These are phyloP conservation scores for Scheffersomyces segobiensis DNA, from an alignment of 1,139 yeast species.

Conservation along the genomic window DNA sequence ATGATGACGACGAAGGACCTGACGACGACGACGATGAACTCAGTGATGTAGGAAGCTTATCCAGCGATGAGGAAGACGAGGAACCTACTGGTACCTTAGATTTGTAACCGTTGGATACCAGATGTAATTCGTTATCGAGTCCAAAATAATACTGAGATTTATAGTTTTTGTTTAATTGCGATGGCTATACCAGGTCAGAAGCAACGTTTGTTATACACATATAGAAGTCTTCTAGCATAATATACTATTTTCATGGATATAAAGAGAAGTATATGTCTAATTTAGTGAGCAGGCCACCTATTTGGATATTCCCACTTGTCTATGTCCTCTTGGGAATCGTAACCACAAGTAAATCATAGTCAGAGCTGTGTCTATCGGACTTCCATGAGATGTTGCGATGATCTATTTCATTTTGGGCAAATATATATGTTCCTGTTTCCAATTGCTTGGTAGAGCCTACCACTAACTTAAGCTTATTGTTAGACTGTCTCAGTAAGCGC, in stretches of 20 bases:
- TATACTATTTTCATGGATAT: too few relatives aligned
- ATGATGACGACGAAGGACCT: conserved; percentile 34
- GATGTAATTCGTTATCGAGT: background rate
- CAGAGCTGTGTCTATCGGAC: background rate
- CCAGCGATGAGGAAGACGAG: conserved; percentile 48
- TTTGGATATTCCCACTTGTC: background rate
- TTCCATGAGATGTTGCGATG: background rate
- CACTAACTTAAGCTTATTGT: background rate
- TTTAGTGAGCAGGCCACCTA: background rate
- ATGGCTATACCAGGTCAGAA: background rate
- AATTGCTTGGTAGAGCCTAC: background rate
- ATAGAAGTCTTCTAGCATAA: background rate
- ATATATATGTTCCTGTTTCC: background rate
- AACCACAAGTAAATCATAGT: background rate
- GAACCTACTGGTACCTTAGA: conserved; percentile 10
- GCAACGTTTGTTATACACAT: background rate
- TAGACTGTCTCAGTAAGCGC: background rate
- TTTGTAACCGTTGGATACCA: conserved; percentile 2
- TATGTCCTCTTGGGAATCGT: background rate
- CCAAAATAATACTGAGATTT: background rate
- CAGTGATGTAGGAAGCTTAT: conserved; percentile 46
- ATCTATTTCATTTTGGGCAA: background rate
- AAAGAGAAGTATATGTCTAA: too few relatives aligned
- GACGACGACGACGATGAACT: conserved; percentile 37
- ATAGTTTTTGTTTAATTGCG: background rate